These are phyloP conservation scores for Crataegus laevigata DNA, from an alignment of 306 rosid genomes.

Conservation along the genomic window DNA sequence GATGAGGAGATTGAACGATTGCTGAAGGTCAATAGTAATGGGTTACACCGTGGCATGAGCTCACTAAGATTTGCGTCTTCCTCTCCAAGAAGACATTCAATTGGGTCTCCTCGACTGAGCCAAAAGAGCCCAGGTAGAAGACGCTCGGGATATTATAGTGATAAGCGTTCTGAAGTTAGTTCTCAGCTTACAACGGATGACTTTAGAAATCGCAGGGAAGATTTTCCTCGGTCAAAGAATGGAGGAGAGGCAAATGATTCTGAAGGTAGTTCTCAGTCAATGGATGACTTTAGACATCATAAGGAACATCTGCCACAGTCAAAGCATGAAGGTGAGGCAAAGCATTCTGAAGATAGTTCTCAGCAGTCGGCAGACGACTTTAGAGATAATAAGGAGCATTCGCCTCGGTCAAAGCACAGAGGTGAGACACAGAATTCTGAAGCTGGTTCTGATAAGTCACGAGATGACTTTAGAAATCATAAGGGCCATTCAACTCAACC, in stretches of 20 bases:
- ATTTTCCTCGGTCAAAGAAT: slow-evolving; percentile 32
- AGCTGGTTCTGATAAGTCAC: slow-evolving; percentile 65
- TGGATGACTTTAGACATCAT: slow-evolving; percentile 48
- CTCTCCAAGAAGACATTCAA: slow-evolving; percentile 66
- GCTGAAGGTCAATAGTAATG: slow-evolving; percentile 53
- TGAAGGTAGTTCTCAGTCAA: slow-evolving; percentile 69
- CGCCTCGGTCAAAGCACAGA: slow-evolving; percentile 28
- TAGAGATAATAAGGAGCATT: slow-evolving; percentile 36
- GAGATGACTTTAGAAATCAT: slow-evolving; percentile 53
- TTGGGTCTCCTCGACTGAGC: slow-evolving; percentile 42
- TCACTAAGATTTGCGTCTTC: slow-evolving; percentile 44
- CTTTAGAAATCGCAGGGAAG: slow-evolving; percentile 40
- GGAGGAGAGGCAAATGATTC: slow-evolving; percentile 51
- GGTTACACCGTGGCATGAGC: slow-evolving; percentile 33
- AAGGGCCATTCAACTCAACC: slow-evolving; percentile 31
- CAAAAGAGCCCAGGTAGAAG: slow-evolving; percentile 34
- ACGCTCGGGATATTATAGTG: slow-evolving; percentile 50
- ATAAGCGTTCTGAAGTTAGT: slow-evolving; percentile 75
- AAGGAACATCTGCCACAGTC: slow-evolving; percentile 34
- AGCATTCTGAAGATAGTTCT: slow-evolving; percentile 70
- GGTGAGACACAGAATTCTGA: slow-evolving; percentile 56
- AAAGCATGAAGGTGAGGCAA: slow-evolving; percentile 36
- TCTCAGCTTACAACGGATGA: slow-evolving; percentile 67
- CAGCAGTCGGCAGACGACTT: slow-evolving; percentile 60
- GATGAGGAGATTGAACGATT: slow-evolving; percentile 80